phyloP scores from a whole-genome alignment of 176 grass and related monocot genomes.

The Triticum timopheevii region DNA sequence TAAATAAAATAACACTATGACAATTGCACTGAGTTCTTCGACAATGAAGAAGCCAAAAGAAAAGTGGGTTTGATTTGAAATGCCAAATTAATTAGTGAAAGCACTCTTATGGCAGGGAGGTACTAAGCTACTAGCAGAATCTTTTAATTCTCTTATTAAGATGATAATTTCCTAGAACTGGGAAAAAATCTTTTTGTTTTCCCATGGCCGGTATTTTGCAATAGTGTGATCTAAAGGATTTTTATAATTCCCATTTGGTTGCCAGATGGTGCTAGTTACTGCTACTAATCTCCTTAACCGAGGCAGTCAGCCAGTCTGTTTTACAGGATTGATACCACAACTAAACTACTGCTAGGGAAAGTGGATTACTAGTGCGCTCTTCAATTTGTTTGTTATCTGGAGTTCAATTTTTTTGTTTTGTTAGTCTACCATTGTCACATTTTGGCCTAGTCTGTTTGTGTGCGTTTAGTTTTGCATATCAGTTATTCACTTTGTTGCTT shows the following conservation, averaged over 20 bases:
- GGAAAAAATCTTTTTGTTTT: not conserved
- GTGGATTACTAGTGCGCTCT: not conserved
- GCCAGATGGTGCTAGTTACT: not conserved
- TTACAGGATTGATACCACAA: not conserved
- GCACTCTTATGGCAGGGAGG: not conserved
- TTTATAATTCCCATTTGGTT: not conserved
- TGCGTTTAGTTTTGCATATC: not conserved
- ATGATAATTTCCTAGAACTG: not conserved
- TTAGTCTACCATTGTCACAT: not conserved
- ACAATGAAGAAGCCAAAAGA: not conserved
- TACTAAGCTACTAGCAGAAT: not conserved
- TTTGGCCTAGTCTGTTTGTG: not conserved
- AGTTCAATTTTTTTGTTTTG: not conserved
- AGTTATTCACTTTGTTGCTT: not conserved
- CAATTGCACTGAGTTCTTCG: not conserved
- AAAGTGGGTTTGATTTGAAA: not conserved
- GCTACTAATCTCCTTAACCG: not conserved
- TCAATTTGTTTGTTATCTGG: conserved; percentile 6
- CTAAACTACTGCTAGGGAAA: conserved; percentile 12
- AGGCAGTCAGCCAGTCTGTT: not conserved
- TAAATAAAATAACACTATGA: not conserved
- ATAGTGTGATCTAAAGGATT: not conserved
- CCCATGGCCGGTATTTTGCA: not conserved
- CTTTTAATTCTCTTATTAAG: not conserved
- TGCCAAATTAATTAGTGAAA: not conserved